Base-by-base conservation (phyloP, 768 basidiomycete genomes). In the Chalciporus pseudorubinellus region DNA sequence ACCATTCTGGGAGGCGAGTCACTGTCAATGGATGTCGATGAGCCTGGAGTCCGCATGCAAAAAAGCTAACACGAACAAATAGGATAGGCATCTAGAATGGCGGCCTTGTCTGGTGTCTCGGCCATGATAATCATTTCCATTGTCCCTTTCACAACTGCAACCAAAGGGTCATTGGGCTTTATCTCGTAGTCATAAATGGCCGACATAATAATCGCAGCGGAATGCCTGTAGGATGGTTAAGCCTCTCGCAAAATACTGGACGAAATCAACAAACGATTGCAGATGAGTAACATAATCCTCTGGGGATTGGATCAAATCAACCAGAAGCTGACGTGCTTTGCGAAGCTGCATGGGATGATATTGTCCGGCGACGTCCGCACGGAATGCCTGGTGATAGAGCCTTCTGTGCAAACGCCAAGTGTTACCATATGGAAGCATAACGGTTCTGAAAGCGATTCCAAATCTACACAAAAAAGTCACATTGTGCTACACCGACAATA, bases 1-100 rank as follows among this genome's bases (percentile, higher is more conserved):
- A 58, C 67, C 73, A 80, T 3, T 71, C 61, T 1, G 80, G 80
- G 12, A 80, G 52, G 40, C 72, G 74, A 12, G 74, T 74, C 16
- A 79, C 75, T 51, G 42, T 29, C 29, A 45, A 5, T 33, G 34
- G 29, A 6, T 45, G n/a, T 33, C 21, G 29, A 6, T 45, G n/a
- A 33, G 29, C 19, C 20, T 33, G 29, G 29, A 12, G 26, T 11
- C 12, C 18, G 14, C 14, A 18, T 45, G 33, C 44, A 19, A 34
- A 19, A 31, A 34, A 31, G 31, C 10, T 7, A 18, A 34, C 10
- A 45, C 50, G 13, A 28, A 55, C 53, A 31, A 14, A 47, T 29
- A 18, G 54, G 54, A 39, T 46, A 55, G 21, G 50, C 40, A 29
- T 52, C 41, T n/a, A 51, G 29, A 19, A 52, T 43, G 10, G 50